Conservation (phyloP, 2,329 filamentous ascomycete species). For the Pseudocercospora crystallina region DNA sequence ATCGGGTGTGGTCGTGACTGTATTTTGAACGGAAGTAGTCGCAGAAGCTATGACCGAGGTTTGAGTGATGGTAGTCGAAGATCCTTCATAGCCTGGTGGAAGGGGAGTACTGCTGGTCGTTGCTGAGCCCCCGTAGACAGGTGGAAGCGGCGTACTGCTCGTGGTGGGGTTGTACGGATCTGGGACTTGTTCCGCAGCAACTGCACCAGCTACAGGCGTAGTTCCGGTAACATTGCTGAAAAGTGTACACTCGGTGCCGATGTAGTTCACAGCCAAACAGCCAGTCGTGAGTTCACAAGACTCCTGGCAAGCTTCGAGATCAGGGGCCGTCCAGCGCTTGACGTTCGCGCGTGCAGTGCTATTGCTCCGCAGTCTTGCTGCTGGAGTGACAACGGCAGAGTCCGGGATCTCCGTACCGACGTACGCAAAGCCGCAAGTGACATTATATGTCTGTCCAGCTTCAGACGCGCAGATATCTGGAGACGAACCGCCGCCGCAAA, state of each 20-base stretch:
- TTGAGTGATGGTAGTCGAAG: not conserved
- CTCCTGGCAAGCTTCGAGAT: conserved; percentile 19
- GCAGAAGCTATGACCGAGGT: conserved; percentile 11
- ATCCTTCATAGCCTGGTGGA: not conserved
- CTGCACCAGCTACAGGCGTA: conserved; percentile 21
- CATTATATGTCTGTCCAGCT: conserved; percentile 3
- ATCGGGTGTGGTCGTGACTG: not conserved
- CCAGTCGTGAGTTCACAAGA: conserved; percentile 27
- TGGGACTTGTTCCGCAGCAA: conserved; percentile 20
- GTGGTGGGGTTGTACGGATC: conserved; percentile 12
- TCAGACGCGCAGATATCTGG: no score
- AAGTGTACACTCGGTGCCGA: conserved; percentile 27
- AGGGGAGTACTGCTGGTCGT: conserved; percentile 14
- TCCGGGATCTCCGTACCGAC: conserved; percentile 11
- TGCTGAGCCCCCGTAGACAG: conserved; percentile 12
- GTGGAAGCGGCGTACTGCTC: no score
- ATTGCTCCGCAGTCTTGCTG: not conserved
- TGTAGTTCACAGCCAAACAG: conserved; percentile 27
- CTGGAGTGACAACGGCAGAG: not conserved
- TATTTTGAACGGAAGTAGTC: conserved; percentile 11
- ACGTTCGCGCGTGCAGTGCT: not conserved
- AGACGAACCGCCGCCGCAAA: not conserved
- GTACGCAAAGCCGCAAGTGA: conserved; percentile 12
- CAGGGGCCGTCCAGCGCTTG: conserved; percentile 13
- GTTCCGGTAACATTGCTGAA: conserved; percentile 32